Evolutionary conservation across 2,329 filamentous ascomycete species (phyloP).

Genomic region (Penicillium vulpinum): DNA sequence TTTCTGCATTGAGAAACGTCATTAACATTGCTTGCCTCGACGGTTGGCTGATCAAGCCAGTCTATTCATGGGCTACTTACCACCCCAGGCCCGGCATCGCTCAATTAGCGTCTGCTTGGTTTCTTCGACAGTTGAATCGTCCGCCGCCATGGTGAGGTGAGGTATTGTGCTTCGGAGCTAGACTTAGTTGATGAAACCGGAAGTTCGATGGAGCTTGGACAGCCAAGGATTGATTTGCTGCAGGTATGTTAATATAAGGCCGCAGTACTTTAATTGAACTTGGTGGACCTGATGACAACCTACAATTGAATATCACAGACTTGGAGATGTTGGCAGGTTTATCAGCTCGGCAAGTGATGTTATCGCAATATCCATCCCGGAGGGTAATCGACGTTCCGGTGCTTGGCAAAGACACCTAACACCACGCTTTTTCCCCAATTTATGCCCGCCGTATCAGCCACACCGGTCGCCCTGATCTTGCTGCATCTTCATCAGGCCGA

Average conservation of each 20-base stretch:
- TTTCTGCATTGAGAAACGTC: conserved; percentile 49
- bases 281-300: neutral
- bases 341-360: neutral
- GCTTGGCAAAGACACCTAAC: conserved; percentile 29
- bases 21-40: neutral
- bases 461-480: conserved; percentile 10
- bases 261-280: neutral
- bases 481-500: conserved; percentile 5
- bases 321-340: neutral
- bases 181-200: neutral
- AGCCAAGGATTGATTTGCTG: neutral
- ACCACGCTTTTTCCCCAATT: conserved; percentile 20
- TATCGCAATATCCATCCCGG: conserved; percentile 5
- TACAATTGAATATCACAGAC: neutral
- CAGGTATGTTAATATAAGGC: conserved; percentile 1
- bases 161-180: neutral
- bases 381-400: conserved; percentile 16
- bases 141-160: conserved; percentile 30
- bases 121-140: conserved; percentile 32
- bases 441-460: conserved; percentile 10
- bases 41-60: neutral
- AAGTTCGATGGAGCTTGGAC: neutral
- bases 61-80: conserved; percentile 29
- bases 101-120: conserved; percentile 42
- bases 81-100: conserved; percentile 45